Base-by-base conservation (phyloP, 1,284 basidiomycete genomes). In the Waitea zeae region DNA sequence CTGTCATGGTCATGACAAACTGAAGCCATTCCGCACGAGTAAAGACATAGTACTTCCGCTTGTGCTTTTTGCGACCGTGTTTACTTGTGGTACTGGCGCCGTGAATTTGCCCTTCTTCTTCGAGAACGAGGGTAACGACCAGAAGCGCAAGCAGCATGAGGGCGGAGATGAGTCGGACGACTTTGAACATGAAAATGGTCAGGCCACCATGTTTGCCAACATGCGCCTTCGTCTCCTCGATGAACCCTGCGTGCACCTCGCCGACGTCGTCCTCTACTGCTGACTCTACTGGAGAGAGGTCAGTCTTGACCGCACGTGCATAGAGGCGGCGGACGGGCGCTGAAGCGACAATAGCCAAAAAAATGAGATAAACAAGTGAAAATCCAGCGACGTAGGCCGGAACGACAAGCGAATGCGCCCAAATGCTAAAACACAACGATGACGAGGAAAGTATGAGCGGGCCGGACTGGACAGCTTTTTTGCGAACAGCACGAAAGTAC, bases 111-210 rank as follows among this genome's bases (percentile, higher is more conserved):
- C 34, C 26, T 13, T 38, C 32, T 17, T 43, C 34, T 2, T 39
- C 35, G 9, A 36, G 40, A 7, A 43, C 9, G 13, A 45, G 38
- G 12, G 41, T 44, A 28, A 39, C 41, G 6, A 45, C 32, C 3
- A 43, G 40, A n/a, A 47, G 36, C 20, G 35, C 38, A 17, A 46
- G 14, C 20, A 49, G 35, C 6, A 36, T 37, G 32, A 43, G 32
- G 17, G 42, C 31, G 29, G 42, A 24, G 24, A 49, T 2, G 12
- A 52, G 20, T 5, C 51, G 47, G 7, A 41, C 29, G 17, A 50
- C 3, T 27, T 44, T 43, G 38, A 42, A 51, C 2, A 38, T 12
- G 36, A 50, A 49, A 26, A 52, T 49, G 2, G 30, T 40, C 5
- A 30, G 14, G 18, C 54, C 49, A 6, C 46, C 47, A 17, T 38